Evolutionary conservation across 768 basidiomycete species (phyloP), one percentile per base, ranked within the genome.

Genomic region (Termitomyces sp.): DNA sequence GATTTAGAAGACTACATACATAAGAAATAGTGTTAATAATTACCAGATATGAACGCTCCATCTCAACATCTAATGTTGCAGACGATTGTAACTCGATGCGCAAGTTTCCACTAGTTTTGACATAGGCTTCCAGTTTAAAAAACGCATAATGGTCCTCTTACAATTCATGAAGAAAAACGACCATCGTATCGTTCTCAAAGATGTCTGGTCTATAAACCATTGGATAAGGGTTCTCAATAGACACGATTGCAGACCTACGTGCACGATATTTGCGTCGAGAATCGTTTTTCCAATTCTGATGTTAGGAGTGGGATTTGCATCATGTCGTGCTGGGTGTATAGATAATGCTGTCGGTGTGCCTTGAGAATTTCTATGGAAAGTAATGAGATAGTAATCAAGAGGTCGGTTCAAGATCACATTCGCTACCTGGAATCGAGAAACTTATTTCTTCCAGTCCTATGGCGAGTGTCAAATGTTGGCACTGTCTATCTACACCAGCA

Each of bases 121-220:
- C 22, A 20, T 20, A 38, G 29, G 50, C 50, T 29, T 5, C 46
- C 16, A 11, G 56, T 54, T 20, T 29, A 16, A 41, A 33, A 7
- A n/a, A 46, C 31, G 7, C 51, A 3, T 31, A 20, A 43, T 40
- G 36, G 18, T 50, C 27, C 31, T 71, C 91, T 67, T 67, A 96
- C 96, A 98, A 94, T 74, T 98, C 95, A 71, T 99, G 97, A 5
- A 90, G 84, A 64, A 98, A 91, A 39, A 98, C 71, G 27, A 98
- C 82, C 23, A 98, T 64, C 0, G 88, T 91, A 29, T 83, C 73
- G 52, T 88, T 86, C 25, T 86, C 79, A 63, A 91, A 87, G 31
- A 98, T 74, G 68, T 95, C 89, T 42, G 77, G 71, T 31, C 95
- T 97, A 56, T 15, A 50, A 31, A 31, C 1, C 5, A 52, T 25